A percentile compares a stretch with the other conserved stretches of the same genome.
phyloP scores from a whole-genome alignment of 2,329 filamentous ascomycete species.

The Fusarium mangiferae region DNA sequence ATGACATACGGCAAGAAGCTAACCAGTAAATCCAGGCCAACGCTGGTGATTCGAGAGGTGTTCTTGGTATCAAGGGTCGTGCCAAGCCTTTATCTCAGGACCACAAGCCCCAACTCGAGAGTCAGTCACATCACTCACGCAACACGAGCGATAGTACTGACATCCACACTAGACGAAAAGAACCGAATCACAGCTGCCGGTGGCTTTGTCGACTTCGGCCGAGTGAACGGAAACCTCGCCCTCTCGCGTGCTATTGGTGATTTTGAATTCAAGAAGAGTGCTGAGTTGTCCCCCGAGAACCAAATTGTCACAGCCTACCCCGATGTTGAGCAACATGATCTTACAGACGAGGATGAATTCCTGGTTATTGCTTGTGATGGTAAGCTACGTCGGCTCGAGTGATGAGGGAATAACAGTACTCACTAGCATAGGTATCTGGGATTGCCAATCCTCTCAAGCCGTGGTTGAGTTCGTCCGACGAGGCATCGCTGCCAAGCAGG shows the following conservation, averaged over 20 bases:
- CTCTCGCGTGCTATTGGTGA: slow-evolving; percentile 97
- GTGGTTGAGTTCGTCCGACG: slow-evolving; percentile 97
- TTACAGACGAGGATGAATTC: slow-evolving; percentile 95
- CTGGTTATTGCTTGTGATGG: slow-evolving; percentile 92
- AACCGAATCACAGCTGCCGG: slow-evolving; percentile 94
- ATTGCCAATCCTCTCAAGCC: slow-evolving; percentile 97
- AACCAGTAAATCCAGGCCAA: slow-evolving; percentile 74
- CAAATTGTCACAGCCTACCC: slow-evolving; percentile 98
- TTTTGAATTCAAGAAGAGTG: slow-evolving; percentile 99
- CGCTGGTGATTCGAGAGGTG: slow-evolving; percentile 93
- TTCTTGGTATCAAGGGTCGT: slow-evolving; percentile 94
- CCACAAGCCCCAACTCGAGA: slow-evolving; percentile 98
- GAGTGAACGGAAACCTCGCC: slow-evolving; percentile 97
- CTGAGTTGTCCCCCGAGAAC: slow-evolving; percentile 95
- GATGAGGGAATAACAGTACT: slow-evolving; percentile 33
- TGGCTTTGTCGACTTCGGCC: slow-evolving; percentile 97
- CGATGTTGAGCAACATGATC: slow-evolving; percentile 90
- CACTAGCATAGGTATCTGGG: slow-evolving; percentile 85
- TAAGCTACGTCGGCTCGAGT: slow-evolving; percentile 56
- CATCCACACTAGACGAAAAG: slow-evolving; percentile 77
- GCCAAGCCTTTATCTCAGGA: slow-evolving; percentile 99
- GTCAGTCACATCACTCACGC: slow-evolving; percentile 59
- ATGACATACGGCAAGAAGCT: slow-evolving; percentile 29
- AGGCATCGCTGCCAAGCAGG: slow-evolving; percentile 96
- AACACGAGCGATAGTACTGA: slow-evolving; percentile 25